Evolutionary conservation across 2,329 filamentous ascomycete genomes (phyloP), one percentile per base, ranked within the genome.

Genomic region (Chlorencoelia australis): DNA sequence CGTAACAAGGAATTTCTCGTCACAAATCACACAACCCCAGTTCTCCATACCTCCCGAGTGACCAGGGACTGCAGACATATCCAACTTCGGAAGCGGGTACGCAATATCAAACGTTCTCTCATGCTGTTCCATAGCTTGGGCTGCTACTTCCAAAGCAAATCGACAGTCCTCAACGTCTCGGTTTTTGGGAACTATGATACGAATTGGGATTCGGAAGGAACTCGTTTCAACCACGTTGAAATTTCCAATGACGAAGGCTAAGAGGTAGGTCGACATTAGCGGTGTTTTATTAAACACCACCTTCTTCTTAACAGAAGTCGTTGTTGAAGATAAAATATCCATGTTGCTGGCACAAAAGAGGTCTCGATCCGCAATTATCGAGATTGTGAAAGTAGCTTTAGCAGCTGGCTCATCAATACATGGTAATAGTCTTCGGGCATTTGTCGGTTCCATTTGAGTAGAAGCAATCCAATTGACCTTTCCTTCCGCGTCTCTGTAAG

Each of bases 381-480:
- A 79, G 39, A 82, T 69, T 7, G 75, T 75, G 60, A 80, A 83
- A 44, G 71, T 69, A 13, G 79, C 73, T 61, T 83, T 84, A 35
- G 82, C 61, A 13, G 75, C 75, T 13, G 79, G 79, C 61, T 83
- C 79, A 53, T 84, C 79, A 56, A 82, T 82, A 59, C 78, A 82
- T 20, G 79, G 79, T 59, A 82, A 79, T 4, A 78, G 76, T 19
- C 29, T 36, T 46, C 79, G 65, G 37, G 75, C 77, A 60, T 82
- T 75, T 8, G 75, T 82, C 13, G 79, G 75, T 60, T 82, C 77
- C 69, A 82, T 80, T 62, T 82, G 76, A 8, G 77, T 78, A 7
- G 77, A 79, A 9, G 75, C 78, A 52, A 82, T 66, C 57, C 74
- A 79, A 50, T 71, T 71, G 15, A 67, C 73, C 42, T 68, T 65